Conservation (phyloP, 169 alveolate species). For the Cryptosporidium felis region DNA sequence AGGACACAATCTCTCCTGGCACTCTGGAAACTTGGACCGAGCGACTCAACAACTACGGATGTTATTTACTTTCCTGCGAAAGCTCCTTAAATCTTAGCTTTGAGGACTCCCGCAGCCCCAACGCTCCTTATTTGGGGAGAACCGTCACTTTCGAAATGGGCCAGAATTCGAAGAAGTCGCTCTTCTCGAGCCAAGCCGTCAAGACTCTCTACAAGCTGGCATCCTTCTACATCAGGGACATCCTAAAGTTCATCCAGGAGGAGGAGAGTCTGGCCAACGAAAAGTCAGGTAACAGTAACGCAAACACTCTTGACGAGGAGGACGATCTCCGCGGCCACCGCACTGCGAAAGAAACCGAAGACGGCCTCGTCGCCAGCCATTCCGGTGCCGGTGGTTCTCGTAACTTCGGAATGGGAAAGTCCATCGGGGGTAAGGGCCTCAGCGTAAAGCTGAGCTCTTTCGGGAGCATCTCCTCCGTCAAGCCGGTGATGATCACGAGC, state of each 20-base stretch:
- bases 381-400: neutral
- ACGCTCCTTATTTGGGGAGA: neutral
- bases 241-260: constrained; percentile 1
- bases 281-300: too few species aligned
- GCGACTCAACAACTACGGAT: constrained; percentile 16
- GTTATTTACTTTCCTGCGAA: constrained; percentile 13
- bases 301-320: neutral
- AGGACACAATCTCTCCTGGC: constrained; percentile 2
- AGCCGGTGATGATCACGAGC: constrained; percentile 61
- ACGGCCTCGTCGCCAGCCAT: neutral
- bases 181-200: constrained; percentile 22
- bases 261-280: constrained; percentile 1
- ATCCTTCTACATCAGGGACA: constrained; percentile 24
- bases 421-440: constrained; percentile 24
- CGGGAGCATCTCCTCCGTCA: constrained; percentile 21
- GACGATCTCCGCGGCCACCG: neutral
- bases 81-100: neutral
- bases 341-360: neutral
- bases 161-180: neutral
- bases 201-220: constrained; percentile 37
- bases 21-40: neutral
- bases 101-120: neutral
- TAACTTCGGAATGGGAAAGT: constrained; percentile 24
- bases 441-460: neutral
- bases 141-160: neutral